phyloP scores from a whole-genome alignment of 345 rosid species.

The Hirschfeldia incana region DNA sequence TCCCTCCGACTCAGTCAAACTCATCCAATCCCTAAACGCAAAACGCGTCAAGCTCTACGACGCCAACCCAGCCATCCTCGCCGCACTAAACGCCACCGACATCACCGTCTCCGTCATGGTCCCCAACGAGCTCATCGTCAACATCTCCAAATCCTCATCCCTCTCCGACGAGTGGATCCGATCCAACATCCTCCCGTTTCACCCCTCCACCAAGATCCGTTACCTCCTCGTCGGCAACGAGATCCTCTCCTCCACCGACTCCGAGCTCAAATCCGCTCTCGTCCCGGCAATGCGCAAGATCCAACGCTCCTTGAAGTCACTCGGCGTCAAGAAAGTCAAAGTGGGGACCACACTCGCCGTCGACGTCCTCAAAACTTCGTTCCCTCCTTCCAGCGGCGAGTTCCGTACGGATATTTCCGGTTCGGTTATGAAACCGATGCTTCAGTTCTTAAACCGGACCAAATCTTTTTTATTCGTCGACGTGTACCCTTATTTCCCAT shows the following conservation, averaged over 20 bases:
- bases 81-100: conserved; percentile 52
- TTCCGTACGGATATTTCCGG: conserved; percentile 67
- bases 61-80: conserved; percentile 65
- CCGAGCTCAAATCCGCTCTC: conserved; percentile 47
- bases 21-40: conserved; percentile 57
- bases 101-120: conserved; percentile 67
- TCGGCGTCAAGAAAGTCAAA: conserved; percentile 56
- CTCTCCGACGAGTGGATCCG: conserved; percentile 65
- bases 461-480: conserved; percentile 83
- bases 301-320: conserved; percentile 51
- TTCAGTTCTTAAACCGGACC: conserved; percentile 82
- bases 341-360: conserved; percentile 74
- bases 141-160: conserved; percentile 43
- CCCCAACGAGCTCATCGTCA: conserved; percentile 61
- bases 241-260: conserved; percentile 53
- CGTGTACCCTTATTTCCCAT: conserved; percentile 78
- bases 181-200: conserved; percentile 56
- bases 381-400: conserved; percentile 85
- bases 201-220: conserved; percentile 66
- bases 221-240: conserved; percentile 90
- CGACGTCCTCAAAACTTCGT: conserved; percentile 68
- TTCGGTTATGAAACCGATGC: conserved; percentile 65
- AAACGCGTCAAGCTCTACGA: conserved; percentile 71
- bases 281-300: conserved; percentile 86
- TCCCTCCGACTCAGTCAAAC: conserved; percentile 47